Evolutionary conservation across 225 moss, liverwort and hornwort genomes (phyloP), one percentile per base, ranked within the genome.

Genomic region (Neckera pumila): DNA sequence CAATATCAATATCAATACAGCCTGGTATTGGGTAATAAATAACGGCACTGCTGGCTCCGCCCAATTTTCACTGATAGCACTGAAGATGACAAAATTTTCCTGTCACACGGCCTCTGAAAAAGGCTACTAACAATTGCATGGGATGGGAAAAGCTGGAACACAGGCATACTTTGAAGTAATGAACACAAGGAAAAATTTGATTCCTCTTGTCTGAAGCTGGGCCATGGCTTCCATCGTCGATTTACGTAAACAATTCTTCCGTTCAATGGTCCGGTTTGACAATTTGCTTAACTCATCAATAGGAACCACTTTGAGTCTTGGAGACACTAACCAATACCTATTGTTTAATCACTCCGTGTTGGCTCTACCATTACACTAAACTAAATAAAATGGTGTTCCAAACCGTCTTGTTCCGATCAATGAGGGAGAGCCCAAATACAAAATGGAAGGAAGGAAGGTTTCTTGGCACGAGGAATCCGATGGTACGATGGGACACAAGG

Each of bases 181-280:
- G 14, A 42, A 54, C 14, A 5, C 20, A 5, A 47, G 47, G 9
- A 16, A 6, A 20, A 10, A 1, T 72, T 49, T 4, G 87, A 87
- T 81, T 87, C 87, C 87, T 51, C 81, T 62, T 72, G 87, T 87
- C 87, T 87, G 87, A 81, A 87, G 72, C 72, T 40, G 76, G 54
- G 86, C 77, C 86, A 86, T 79, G 69, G 69, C 22, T 2, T 72
- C 1, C 4, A 9, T 45, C 45, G 7, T 22, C 10, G 2, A 11
- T 56, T 79, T 56, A 57, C 15, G 17, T 7, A 51, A 86, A 80
- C 1, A 18, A 67, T 65, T 69, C 43, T 13, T 57, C 3, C 2
- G 17, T 7, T 73, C 9, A 9, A 12, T 45, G 67, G 45, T 58
- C 66, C 17, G 0, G 6, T 40, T 87, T 73, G 73, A 81, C 81